A percentile compares a stretch with the other conserved stretches of the same genome.
These are phyloP conservation scores for Posidonia australis DNA, from an alignment of 106 monocot genomes.

Conservation along the genomic window DNA sequence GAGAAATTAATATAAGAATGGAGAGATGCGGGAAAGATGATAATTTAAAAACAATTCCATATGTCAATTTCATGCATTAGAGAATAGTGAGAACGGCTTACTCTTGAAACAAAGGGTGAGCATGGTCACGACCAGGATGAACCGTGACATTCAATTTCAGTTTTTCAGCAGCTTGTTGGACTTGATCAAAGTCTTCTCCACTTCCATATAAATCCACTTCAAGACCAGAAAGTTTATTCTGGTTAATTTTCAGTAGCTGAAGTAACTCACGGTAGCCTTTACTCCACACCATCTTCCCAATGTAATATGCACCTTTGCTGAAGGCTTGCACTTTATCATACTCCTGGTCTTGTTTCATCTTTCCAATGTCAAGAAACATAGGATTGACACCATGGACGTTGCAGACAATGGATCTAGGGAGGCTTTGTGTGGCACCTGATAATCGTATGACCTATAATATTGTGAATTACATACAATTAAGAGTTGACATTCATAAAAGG, in stretches of 20 bases:
- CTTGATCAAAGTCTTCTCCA: conserved; percentile 61
- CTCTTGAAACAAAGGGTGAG: conserved; percentile 60
- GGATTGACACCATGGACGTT: conserved; percentile 90
- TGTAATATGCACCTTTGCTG: conserved; percentile 61
- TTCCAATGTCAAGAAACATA: conserved; percentile 69
- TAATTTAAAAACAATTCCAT: too few relatives aligned
- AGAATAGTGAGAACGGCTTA: conserved; percentile 21
- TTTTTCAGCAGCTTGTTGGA: conserved; percentile 32
- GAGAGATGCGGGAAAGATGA: too few relatives aligned
- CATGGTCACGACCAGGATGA: conserved; percentile 68
- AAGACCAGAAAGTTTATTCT: conserved; percentile 39
- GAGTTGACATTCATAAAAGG: too few relatives aligned
- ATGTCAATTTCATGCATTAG: not conserved
- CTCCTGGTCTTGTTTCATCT: conserved; percentile 24
- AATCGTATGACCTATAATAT: conserved; percentile 55
- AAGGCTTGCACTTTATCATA: conserved; percentile 29
- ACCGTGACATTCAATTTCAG: conserved; percentile 48
- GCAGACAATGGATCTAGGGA: conserved; percentile 59
- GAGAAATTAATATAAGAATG: too few relatives aligned
- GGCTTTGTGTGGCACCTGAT: conserved; percentile 69
- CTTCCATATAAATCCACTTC: conserved; percentile 73
- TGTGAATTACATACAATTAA: too few relatives aligned
- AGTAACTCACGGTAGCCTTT: conserved; percentile 77
- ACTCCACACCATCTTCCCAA: conserved; percentile 86
- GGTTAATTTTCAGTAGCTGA: conserved; percentile 35